Percentiles rank a stretch among this genome's conserved stretches.
Evolutionary conservation across 495 filamentous ascomycete species (phyloP).

Genomic region (Barbatosphaeria neglecta): DNA sequence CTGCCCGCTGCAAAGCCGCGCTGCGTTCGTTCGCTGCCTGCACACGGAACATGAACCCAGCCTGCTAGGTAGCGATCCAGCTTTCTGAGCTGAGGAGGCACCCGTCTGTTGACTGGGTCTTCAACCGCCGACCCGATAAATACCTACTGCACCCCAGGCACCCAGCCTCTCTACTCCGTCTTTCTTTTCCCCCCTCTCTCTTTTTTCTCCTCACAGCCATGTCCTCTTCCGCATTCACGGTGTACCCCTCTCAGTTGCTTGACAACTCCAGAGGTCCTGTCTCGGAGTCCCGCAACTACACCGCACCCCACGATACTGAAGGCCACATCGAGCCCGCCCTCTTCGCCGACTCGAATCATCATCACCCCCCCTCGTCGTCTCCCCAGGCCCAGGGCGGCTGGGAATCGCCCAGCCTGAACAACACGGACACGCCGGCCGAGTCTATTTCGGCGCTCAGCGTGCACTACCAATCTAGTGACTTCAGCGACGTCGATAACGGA

Average conservation of each 20-base stretch:
- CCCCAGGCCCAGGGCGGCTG: conserved; percentile 23
- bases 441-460: conserved; percentile 24
- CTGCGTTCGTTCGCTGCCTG: background rate
- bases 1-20: background rate
- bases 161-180: background rate
- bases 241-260: conserved; percentile 13
- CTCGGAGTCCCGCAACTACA: conserved; percentile 14
- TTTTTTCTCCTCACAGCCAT: background rate
- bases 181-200: background rate
- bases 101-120: background rate
- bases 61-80: background rate
- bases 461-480: conserved; percentile 29
- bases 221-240: background rate
- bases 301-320: conserved; percentile 10
- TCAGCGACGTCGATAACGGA: conserved; percentile 25
- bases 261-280: conserved; percentile 12
- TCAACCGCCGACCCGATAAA: background rate
- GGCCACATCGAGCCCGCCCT: conserved; percentile 8
- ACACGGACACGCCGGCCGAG: conserved; percentile 31
- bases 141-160: background rate
- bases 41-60: background rate
- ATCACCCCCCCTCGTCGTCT: conserved; percentile 28
- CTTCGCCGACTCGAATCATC: conserved; percentile 15
- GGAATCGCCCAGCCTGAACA: conserved; percentile 23
- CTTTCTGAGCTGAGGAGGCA: background rate